These are phyloP conservation scores for Penicillium canescens DNA, from an alignment of 495 filamentous ascomycete genomes.

Conservation along the genomic window DNA sequence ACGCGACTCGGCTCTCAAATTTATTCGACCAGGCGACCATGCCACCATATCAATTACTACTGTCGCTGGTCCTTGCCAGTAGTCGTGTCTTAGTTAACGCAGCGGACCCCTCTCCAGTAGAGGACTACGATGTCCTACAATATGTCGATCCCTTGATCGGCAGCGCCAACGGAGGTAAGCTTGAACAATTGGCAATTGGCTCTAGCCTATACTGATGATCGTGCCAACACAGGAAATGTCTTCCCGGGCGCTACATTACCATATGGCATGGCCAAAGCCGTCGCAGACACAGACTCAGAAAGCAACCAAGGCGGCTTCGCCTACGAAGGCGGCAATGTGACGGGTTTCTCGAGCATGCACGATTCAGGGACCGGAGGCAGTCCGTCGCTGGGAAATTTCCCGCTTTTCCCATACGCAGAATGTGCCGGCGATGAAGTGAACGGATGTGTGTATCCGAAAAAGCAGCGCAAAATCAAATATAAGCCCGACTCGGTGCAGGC, in stretches of 20 bases:
- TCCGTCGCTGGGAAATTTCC: slow-evolving; percentile 73
- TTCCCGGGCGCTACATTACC: slow-evolving; percentile 75
- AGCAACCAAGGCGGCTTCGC: slow-evolving; percentile 74
- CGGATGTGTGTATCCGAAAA: slow-evolving; percentile 65
- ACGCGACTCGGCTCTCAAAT: background rate
- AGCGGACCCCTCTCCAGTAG: slow-evolving; percentile 7
- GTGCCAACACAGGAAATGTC: slow-evolving; percentile 51
- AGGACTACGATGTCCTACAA: slow-evolving; percentile 45
- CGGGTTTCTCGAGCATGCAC: slow-evolving; percentile 75
- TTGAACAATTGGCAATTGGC: background rate
- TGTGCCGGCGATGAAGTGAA: slow-evolving; percentile 66
- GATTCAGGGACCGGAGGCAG: slow-evolving; percentile 74
- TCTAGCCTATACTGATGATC: background rate
- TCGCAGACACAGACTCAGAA: slow-evolving; percentile 67
- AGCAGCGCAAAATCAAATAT: slow-evolving; percentile 46
- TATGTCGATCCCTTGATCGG: slow-evolving; percentile 62
- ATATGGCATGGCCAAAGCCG: slow-evolving; percentile 77
- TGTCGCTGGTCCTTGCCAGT: slow-evolving; percentile 19
- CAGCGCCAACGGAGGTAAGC: slow-evolving; percentile 56
- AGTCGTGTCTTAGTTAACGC: slow-evolving; percentile 16
- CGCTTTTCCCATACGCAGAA: slow-evolving; percentile 66
- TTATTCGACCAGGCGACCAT: slow-evolving; percentile 8
- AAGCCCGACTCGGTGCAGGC: slow-evolving; percentile 58
- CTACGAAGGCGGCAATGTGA: slow-evolving; percentile 63
- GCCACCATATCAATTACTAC: slow-evolving; percentile 6